Evolutionary conservation across 345 rosid genomes (phyloP).

Genomic region (Corchorus capsularis): DNA sequence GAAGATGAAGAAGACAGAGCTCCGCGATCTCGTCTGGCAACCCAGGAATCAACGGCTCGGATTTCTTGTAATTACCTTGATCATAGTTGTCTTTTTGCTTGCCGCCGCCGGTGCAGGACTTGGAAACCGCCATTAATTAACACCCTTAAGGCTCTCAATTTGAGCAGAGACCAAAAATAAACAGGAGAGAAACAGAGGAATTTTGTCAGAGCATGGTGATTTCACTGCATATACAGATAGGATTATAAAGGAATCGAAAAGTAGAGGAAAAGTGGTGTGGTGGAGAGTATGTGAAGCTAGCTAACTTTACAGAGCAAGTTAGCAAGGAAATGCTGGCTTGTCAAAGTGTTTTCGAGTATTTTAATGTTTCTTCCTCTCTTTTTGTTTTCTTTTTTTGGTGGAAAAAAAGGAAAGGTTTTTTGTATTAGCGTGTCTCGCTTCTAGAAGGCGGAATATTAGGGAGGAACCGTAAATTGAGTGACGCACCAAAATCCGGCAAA

Average conservation of each 20-base stretch:
- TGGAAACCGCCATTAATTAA: slow-evolving; percentile 12
- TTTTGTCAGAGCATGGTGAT: not conserved
- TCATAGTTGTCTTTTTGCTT: not conserved
- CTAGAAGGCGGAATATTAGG: slow-evolving; percentile 21
- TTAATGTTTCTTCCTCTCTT: not conserved
- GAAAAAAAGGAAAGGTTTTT: not conserved
- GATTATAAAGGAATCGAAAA: not conserved
- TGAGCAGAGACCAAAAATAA: not conserved
- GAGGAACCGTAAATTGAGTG: slow-evolving; percentile 17
- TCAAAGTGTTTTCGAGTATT: slow-evolving; percentile 8
- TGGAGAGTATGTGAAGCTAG: not conserved
- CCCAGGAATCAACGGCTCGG: slow-evolving; percentile 62
- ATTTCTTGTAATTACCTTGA: slow-evolving; percentile 11
- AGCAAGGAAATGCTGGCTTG: not conserved
- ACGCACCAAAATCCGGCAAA: slow-evolving; percentile 26
- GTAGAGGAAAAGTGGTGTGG: not conserved
- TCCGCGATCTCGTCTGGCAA: slow-evolving; percentile 68
- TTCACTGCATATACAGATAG: not conserved
- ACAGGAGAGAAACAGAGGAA: not conserved
- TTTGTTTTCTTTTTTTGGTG: not conserved
- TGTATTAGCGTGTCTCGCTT: not conserved
- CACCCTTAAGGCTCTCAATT: not conserved
- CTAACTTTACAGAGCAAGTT: slow-evolving; percentile 6
- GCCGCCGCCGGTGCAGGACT: not conserved
- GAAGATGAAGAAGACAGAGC: slow-evolving; percentile 66